Evolutionary conservation across 805 yeast genomes (phyloP).

Genomic region (Scheffersomyces spartinae): DNA sequence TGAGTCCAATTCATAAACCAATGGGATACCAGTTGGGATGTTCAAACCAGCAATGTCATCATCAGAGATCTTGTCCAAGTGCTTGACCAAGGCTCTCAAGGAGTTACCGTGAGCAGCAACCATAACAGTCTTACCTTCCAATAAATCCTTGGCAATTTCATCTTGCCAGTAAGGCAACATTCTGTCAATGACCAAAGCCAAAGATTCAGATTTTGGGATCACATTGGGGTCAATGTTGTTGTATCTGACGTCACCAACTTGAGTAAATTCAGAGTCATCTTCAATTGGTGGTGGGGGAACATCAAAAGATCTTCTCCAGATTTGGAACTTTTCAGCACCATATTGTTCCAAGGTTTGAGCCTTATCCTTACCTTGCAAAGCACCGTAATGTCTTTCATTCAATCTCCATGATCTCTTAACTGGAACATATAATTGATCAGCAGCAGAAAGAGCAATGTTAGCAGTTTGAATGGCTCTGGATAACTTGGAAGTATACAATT

Average conservation of each 20-base stretch:
- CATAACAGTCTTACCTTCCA: conserved; percentile 81
- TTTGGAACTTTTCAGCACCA: conserved; percentile 90
- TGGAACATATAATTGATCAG: conserved; percentile 86
- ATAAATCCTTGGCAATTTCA: conserved; percentile 73
- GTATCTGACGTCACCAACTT: conserved; percentile 80
- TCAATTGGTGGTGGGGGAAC: conserved; percentile 90
- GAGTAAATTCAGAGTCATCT: conserved; percentile 71
- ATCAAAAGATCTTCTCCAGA: conserved; percentile 96
- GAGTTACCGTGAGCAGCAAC: conserved; percentile 99
- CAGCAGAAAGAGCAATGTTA: conserved; percentile 78
- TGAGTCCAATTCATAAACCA: conserved; percentile 89
- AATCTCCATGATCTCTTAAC: conserved; percentile 95
- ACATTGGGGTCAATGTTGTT: conserved; percentile 70
- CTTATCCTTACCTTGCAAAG: conserved; percentile 96
- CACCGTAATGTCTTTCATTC: conserved; percentile 99
- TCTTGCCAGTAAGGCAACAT: conserved; percentile 95
- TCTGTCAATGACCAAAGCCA: conserved; percentile 91
- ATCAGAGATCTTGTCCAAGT: conserved; percentile 87
- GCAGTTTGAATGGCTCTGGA: conserved; percentile 97
- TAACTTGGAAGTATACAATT: conserved; percentile 82
- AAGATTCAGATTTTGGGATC: conserved; percentile 89
- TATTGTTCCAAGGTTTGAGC: conserved; percentile 80
- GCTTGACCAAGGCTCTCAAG: conserved; percentile 90
- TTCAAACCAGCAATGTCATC: conserved; percentile 87
- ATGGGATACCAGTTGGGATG: conserved; percentile 98